Percentiles rank a stretch among this genome's conserved stretches.
Evolutionary conservation across 768 basidiomycete species (phyloP).

Genomic region (Macrolepiota albuminosa): DNA sequence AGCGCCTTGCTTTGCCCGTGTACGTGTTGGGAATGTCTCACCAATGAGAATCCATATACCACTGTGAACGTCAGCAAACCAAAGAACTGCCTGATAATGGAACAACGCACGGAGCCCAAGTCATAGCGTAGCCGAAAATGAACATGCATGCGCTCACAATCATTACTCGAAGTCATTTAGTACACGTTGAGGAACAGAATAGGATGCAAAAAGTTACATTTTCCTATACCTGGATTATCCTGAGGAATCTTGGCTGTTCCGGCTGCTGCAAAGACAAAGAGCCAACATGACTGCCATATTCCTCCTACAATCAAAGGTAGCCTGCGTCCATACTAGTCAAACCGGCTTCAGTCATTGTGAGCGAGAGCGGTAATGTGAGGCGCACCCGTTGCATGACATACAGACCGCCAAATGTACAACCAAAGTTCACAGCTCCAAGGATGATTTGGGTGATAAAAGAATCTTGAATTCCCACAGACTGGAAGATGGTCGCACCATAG

Average conservation of each 20-base stretch:
- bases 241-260: constrained; percentile 59
- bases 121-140: constrained; percentile 66
- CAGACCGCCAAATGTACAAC: constrained; percentile 67
- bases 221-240: constrained; percentile 44
- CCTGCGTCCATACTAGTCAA: constrained; percentile 54
- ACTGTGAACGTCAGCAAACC: constrained; percentile 11
- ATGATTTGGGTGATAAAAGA: constrained; percentile 73
- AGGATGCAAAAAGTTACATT: constrained; percentile 29
- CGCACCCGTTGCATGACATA: constrained; percentile 65
- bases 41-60: constrained; percentile 77
- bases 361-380: constrained; percentile 5
- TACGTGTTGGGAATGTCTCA: constrained; percentile 71
- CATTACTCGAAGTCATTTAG: constrained; percentile 36
- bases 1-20: constrained; percentile 67
- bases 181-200: background rate
- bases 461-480: constrained; percentile 61
- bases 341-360: background rate
- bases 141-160: constrained; percentile 68
- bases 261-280: constrained; percentile 70
- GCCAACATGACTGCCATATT: constrained; percentile 65
- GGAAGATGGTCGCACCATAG: constrained; percentile 61
- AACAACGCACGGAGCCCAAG: constrained; percentile 53
- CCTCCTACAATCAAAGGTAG: constrained; percentile 63
- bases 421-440: constrained; percentile 68
- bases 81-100: background rate